These are phyloP conservation scores for Coniochaeta ligniaria DNA, from an alignment of 2,329 filamentous ascomycete genomes.

Conservation along the genomic window DNA sequence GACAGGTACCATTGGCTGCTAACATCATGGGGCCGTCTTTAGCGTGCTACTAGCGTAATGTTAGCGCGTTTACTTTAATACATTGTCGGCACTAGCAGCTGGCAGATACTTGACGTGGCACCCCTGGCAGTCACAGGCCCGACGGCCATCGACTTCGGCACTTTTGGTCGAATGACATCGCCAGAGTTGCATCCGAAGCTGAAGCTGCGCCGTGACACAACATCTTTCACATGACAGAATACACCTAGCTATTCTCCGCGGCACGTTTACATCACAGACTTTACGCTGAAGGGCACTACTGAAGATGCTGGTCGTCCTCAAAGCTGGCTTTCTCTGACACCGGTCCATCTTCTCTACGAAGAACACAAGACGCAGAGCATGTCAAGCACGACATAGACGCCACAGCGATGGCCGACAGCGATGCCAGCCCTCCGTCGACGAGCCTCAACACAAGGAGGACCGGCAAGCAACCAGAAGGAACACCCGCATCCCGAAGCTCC, in stretches of 20 bases:
- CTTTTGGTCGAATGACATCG: not conserved
- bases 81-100: not conserved
- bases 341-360: not conserved
- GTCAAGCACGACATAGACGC: not conserved
- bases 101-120: not conserved
- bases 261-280: too few species aligned
- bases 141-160: not conserved
- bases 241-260: not conserved
- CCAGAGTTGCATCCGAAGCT: not conserved
- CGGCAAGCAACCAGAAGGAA: not conserved
- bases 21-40: not conserved
- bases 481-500: not conserved
- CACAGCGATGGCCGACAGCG: conserved; percentile 2
- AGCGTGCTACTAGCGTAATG: not conserved
- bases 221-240: not conserved
- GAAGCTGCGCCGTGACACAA: not conserved
- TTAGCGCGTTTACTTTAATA: not conserved
- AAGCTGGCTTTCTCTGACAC: not conserved
- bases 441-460: not conserved
- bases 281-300: too few species aligned
- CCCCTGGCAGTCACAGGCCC: not conserved
- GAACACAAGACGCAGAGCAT: not conserved
- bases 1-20: too few species aligned
- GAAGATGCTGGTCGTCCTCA: not conserved
- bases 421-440: not conserved